Evolutionary conservation across 106 monocot species (phyloP), one percentile per base, ranked within the genome.

Genomic region (Chionographis japonica): DNA sequence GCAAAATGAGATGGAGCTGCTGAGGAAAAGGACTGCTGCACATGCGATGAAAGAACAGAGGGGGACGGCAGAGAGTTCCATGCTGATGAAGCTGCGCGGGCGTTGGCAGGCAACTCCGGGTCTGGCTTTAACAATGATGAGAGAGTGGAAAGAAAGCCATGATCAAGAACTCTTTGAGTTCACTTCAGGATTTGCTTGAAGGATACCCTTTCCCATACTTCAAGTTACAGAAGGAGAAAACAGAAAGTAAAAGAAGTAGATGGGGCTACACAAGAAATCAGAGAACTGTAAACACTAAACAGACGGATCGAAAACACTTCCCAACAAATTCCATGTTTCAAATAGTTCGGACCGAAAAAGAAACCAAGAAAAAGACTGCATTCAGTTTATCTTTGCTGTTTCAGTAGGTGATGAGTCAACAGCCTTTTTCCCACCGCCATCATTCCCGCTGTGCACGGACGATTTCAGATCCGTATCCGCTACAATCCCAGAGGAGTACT

Each of bases 401-500:
- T 27, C 27, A 27, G 0, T 27, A 0, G 27, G 27, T 27, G 27
- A 27, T 46, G 46, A 46, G 46, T 46, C 46, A 0, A 46, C 46
- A 46, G 49, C 62, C 15, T 20, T 2, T 8, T 63, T 20, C 1
- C 46, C 56, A 38, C 19, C 10, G 0, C 14, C 49, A 4, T 37
- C 42, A 2, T 13, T 46, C 50, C 55, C 40, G 40, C 9, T 9
- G 1, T 59, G 18, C 12, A 14, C 12, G 20, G 79, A 56, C 17
- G 56, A 46, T 12, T 68, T 68, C 20, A 54, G 50, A 56, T 89
- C 88, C 65, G 75, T 75, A 35, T 70, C 27, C 4, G 78, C 73
- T 9, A 61, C 81, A 61, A 95, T 58, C 18, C 71, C 79, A 64
- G 88, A 81, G 5, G 91, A 88, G 68, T 95, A 95, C 50, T 86